Base-by-base conservation (phyloP, 139 green algal genomes). In the Pycnococcus provasolii region DNA sequence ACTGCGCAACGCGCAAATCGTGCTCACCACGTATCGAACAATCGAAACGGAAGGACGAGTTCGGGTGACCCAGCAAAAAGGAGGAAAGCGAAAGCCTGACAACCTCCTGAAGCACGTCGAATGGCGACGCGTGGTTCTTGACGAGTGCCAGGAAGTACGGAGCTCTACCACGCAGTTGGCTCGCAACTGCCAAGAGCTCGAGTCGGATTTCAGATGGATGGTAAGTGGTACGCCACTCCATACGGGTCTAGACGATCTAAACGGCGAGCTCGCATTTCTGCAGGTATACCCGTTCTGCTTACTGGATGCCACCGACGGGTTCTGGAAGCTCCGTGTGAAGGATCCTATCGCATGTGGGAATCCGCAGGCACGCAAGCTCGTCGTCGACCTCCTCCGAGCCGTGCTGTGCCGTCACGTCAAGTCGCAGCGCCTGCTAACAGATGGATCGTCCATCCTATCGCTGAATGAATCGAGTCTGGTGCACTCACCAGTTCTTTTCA, bases 61-160 rank as follows among this genome's bases (percentile, higher is more conserved):
- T 26, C 26, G 26, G 26, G 26, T 26, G 26, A 26, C 26, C 26
- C 26, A 26, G 26, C 26, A 26, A 26, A 26, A 26, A 26, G 26
- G 26, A 26, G 26, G 26, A 26, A 26, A 26, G 26, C 26, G 26
- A 26, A 26, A 26, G 26, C 26, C 26, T 26, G 26, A 26, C 26
- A 26, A 26, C 26, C 26, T 26, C 42, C 80, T 97, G 39, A 96
- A 86, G 4, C 76, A 88, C n/a, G 70, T 96, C 55, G 42, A 45
- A 1, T 97, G 88, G 83, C 95, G 87, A 84, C 81, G 91, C 0
- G 81, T 97, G 43, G 86, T 86, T 53, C 75, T 96, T 52, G 91
- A 97, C 65, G 91, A 96, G 73, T 87, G 87, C 0, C 89, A 97
- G 75, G 85, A 91, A 81, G 87, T 97, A 40, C 58, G 58, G 4